Evolutionary conservation across 2,329 filamentous ascomycete genomes (phyloP), one percentile per base, ranked within the genome.

Genomic region (Uncinocarpus reesii): DNA sequence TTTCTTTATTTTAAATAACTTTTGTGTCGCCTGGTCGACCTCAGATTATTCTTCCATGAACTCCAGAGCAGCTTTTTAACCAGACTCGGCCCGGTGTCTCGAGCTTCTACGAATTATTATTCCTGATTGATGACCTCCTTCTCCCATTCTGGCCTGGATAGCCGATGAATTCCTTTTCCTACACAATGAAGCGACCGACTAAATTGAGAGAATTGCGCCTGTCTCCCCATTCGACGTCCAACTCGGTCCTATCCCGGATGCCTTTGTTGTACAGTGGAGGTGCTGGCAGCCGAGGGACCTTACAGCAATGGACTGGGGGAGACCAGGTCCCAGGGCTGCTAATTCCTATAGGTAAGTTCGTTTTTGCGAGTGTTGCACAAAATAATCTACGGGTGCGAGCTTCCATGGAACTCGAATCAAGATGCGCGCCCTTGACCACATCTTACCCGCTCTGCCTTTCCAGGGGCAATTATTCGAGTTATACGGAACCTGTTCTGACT

Each of bases 251-350:
- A 18, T 54, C 52, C 31, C 50, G 43, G 8, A 26, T 46, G 31
- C 43, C 43, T 18, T 46, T 46, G 24, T 34, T 46, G 20, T 15
- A 46, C 7, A 10, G 42, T 20, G 7, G 34, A 38, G 28, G 16
- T 32, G 26, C 11, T 42, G 31, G 37, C 21, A 11, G 28, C 42
- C 21, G 45, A 49, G 38, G 18, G 29, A 29, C 10, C 6, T 42
- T 50, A 31, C 38, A 51, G 16, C 53, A 50, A 3, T 54, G 56
- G 47, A 55, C 58, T 32, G 57, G 60, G 24, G 53, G 60, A 23
- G 59, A 62, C 43, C 57, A 59, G 24, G 58, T 64, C 21, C 61
- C 61, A 10, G 59, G 61, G 15, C 57, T 63, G 36, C 56, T 57
- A 36, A 60, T 60, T 54, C 61, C 61, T 42, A 55, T 62, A 42